Percentiles rank a stretch among this genome's conserved stretches.
phyloP scores from a whole-genome alignment of 108 stramenopile species.

The Cyclotella cryptica region DNA sequence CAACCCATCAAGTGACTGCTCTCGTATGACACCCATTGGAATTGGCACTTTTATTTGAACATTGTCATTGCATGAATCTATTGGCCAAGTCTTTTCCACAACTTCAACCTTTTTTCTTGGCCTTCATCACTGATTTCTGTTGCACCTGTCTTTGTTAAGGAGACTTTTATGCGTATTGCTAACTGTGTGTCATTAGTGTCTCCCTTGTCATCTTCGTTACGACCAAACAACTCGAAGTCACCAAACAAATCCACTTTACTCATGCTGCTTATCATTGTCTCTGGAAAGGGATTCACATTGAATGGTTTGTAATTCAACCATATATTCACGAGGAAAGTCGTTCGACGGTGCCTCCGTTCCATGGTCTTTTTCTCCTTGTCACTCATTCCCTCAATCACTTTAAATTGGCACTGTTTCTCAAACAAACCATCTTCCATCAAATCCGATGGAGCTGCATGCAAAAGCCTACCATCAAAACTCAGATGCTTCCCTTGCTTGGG shows the following conservation, averaged over 20 bases:
- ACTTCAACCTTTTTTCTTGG: neutral
- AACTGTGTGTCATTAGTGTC: neutral
- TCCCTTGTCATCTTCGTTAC: neutral
- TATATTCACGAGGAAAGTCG: conserved; percentile 51
- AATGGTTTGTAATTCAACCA: conserved; percentile 51
- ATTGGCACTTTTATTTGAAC: conserved; percentile 58
- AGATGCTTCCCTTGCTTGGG: conserved; percentile 79
- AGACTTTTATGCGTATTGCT: neutral
- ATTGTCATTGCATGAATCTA: conserved; percentile 62
- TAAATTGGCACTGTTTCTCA: conserved; percentile 52
- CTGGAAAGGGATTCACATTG: conserved; percentile 45
- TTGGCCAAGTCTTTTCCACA: conserved; percentile 58
- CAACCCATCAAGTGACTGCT: conserved; percentile 1
- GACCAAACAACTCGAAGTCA: conserved; percentile 23
- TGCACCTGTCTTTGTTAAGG: neutral
- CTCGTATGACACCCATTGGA: conserved; percentile 51
- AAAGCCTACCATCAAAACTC: conserved; percentile 79
- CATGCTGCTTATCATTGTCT: conserved; percentile 40
- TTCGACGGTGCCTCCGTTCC: conserved; percentile 41
- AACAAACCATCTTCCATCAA: conserved; percentile 65
- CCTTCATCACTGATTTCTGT: neutral
- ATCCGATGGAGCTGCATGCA: conserved; percentile 80
- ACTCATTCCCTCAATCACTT: conserved; percentile 10
- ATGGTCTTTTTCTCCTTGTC: conserved; percentile 28
- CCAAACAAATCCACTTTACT: conserved; percentile 38